Evolutionary conservation across 2,329 filamentous ascomycete genomes (phyloP).

Genomic region (Neofusicoccum parvum): DNA sequence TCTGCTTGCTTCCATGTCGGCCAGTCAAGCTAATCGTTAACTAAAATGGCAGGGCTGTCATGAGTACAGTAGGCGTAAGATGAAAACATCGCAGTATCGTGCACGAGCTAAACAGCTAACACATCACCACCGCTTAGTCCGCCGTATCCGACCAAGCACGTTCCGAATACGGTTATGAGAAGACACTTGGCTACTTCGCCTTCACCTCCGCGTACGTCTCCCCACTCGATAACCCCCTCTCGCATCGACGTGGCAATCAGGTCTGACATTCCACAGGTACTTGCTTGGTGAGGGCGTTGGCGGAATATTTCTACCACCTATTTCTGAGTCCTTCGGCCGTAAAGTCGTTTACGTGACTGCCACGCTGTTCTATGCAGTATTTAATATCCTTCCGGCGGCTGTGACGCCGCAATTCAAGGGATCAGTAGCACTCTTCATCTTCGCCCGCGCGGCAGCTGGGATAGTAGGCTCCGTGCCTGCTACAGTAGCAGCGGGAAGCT

Average conservation of each 20-base stretch:
- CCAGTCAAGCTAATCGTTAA: not conserved
- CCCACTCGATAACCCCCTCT: too few relatives aligned
- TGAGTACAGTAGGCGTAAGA: conserved; percentile 14
- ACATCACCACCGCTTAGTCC: not conserved
- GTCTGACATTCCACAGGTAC: conserved; percentile 25
- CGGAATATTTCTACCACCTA: conserved; percentile 39
- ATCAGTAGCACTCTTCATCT: not conserved
- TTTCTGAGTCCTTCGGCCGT: conserved; percentile 43
- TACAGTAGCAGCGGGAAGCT: conserved; percentile 10
- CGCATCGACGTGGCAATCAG: not conserved
- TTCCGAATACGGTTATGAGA: not conserved
- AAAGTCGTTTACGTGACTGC: conserved; percentile 40
- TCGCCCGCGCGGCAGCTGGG: conserved; percentile 1
- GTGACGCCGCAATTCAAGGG: not conserved
- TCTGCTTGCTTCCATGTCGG: not conserved
- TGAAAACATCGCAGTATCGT: not conserved
- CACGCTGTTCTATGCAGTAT: conserved; percentile 32
- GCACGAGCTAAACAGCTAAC: not conserved
- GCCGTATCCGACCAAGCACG: not conserved
- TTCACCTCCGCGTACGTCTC: conserved; percentile 4
- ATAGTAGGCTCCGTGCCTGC: conserved; percentile 5
- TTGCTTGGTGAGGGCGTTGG: conserved; percentile 39
- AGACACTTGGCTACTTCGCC: conserved; percentile 9
- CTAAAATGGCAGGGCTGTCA: not conserved
- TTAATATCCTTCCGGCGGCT: conserved; percentile 26